A percentile compares a stretch with the other conserved stretches of the same genome.
Conservation (phyloP, 352 stramenopile species). For the Phytophthora crassamura region DNA sequence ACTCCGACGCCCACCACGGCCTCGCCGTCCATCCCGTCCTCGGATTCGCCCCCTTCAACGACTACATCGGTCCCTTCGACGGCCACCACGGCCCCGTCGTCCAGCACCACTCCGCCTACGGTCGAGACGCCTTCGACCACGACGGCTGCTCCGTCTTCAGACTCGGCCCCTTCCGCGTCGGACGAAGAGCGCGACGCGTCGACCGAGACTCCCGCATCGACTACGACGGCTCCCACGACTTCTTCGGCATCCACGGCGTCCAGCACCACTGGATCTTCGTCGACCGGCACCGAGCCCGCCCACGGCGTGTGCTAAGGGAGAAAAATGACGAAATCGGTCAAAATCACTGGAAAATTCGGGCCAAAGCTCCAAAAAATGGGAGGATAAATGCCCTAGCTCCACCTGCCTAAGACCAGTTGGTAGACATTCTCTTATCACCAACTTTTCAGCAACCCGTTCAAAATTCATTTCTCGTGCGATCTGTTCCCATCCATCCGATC, state of each 20-base stretch:
- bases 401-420: no score
- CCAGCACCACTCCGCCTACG: conserved; percentile 1
- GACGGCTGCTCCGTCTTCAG: conserved; percentile 1
- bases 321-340: no score
- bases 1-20: conserved; percentile 11
- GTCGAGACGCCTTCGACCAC: conserved; percentile 5
- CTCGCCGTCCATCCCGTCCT: conserved; percentile 2
- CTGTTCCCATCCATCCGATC: not conserved
- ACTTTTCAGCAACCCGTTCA: no score
- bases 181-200: conserved; percentile 15
- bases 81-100: conserved; percentile 3
- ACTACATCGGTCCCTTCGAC: conserved; percentile 14
- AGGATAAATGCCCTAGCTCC: no score
- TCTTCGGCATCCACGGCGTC: conserved; percentile 5
- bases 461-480: no score
- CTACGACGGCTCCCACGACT: conserved; percentile 1
- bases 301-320: conserved; percentile 31
- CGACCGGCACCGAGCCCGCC: not conserved
- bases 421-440: no score
- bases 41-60: conserved; percentile 10
- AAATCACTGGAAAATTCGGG: no score
- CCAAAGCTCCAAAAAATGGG: no score
- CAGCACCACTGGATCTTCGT: conserved; percentile 1
- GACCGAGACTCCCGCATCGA: conserved; percentile 9
- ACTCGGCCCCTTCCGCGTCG: not conserved